Base-by-base conservation (phyloP, 1,139 yeast species). In the Sugiyamaella grinbergsii region DNA sequence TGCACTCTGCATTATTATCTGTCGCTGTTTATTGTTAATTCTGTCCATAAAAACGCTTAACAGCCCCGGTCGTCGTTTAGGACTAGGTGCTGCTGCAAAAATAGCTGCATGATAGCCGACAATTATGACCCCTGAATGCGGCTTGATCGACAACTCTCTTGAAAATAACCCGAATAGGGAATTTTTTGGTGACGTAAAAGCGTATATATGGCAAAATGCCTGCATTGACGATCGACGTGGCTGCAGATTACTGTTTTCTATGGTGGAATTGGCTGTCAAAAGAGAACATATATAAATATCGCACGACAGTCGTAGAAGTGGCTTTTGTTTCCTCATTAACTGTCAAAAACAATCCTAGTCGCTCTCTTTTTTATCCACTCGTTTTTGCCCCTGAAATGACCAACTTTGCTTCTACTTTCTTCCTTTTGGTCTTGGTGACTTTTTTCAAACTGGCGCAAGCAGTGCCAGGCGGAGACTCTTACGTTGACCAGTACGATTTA, bases 401-500 rank as follows among this genome's bases (percentile, higher is more conserved):
- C 29, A 41, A 31, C 31, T 8, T 41, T 33, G 38, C 45, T 31
- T 5, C 29, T 29, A 19, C 20, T 22, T 3, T 41, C 29, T 5
- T 41, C 13, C 22, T 32, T n/a, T n/a, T n/a, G 19, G 22, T 38
- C 5, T 7, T 31, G 5, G 13, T 41, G 4, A 31, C 38, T 33
- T 3, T 22, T 31, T 5, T 20, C 7, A 26, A 36, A 19, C 22
- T 41, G 5, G 24, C 31, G 7, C 37, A 26, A n/a, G 40, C 47
- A 15, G 34, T 24, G 15, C 10, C 32, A 15, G 40, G 23, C 16
- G 42, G 23, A 19, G 34, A 42, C 10, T 26, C 42, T 6, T 42
- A 43, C 10, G 42, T 49, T 11, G 44, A 38, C 32, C 32, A 19
- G 5, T 50, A 45, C 32, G 53, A 50, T 24, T 19, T 50, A 19